Percentiles rank a stretch among this genome's conserved stretches.
phyloP scores from a whole-genome alignment of 1,139 yeast species.

The Pichia terricola region DNA sequence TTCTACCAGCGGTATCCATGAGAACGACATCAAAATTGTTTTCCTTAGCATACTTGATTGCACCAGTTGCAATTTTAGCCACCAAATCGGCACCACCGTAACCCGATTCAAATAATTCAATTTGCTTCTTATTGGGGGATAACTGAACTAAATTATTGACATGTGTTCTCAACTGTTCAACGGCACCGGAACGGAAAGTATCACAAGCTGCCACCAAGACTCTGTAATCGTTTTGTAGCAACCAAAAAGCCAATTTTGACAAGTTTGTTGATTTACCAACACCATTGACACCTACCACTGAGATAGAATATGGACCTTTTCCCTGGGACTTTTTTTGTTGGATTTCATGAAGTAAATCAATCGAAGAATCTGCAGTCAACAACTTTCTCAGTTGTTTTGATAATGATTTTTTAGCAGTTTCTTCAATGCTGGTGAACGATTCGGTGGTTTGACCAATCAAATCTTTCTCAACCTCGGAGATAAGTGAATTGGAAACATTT shows the following conservation, averaged over 20 bases:
- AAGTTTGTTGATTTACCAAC: conserved; percentile 95
- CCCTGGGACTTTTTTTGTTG: conserved; percentile 37
- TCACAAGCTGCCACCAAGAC: conserved; percentile 95
- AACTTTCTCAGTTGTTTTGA: conserved; percentile 71
- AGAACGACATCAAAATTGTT: conserved; percentile 73
- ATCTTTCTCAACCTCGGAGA: conserved; percentile 49
- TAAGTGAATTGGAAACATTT: conserved; percentile 48
- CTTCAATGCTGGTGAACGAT: conserved; percentile 53
- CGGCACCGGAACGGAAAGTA: conserved; percentile 97
- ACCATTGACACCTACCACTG: conserved; percentile 96
- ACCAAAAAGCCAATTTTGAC: conserved; percentile 93
- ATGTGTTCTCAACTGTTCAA: conserved; percentile 90
- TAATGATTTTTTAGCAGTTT: conserved; percentile 57
- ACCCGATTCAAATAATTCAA: conserved; percentile 87
- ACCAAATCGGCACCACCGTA: conserved; percentile 93
- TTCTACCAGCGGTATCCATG: conserved; percentile 95
- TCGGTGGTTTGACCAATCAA: conserved; percentile 58
- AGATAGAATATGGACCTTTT: conserved; percentile 73
- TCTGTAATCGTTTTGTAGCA: conserved; percentile 76
- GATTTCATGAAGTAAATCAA: conserved; percentile 78
- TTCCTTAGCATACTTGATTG: conserved; percentile 65
- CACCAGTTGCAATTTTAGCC: conserved; percentile 90
- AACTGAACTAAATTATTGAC: conserved; percentile 71
- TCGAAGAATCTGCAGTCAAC: conserved; percentile 86
- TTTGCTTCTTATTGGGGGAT: conserved; percentile 38